Evolutionary conservation across 805 yeast genomes (phyloP).

Genomic region (Wickerhamiella kurtzmanii): DNA sequence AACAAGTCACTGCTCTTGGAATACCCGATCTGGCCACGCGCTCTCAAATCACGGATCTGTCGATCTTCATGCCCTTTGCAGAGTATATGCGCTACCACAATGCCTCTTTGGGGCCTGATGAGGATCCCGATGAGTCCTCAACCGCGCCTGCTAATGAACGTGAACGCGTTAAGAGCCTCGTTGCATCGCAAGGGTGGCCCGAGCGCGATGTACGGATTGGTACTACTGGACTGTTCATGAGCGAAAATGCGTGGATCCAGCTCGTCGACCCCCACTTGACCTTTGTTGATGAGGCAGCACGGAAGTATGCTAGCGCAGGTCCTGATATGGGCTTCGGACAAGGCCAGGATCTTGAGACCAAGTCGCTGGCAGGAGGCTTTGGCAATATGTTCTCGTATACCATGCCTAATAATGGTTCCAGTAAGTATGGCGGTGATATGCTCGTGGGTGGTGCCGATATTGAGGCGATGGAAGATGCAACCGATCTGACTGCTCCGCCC

Average conservation of each 20-base stretch:
- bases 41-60: slow-evolving; percentile 27
- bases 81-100: slow-evolving; percentile 25
- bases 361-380: slow-evolving; percentile 25
- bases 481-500: slow-evolving; percentile 21
- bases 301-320: slow-evolving; percentile 16
- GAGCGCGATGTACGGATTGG: slow-evolving; percentile 29
- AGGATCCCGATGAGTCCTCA: slow-evolving; percentile 3
- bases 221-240: slow-evolving; percentile 29
- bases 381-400: slow-evolving; percentile 28
- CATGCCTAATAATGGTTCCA: not conserved
- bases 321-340: slow-evolving; percentile 14
- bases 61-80: slow-evolving; percentile 28
- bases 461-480: slow-evolving; percentile 25
- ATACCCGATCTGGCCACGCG: slow-evolving; percentile 30
- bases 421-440: slow-evolving; percentile 9
- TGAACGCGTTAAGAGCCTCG: slow-evolving; percentile 22
- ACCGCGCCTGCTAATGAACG: slow-evolving; percentile 18
- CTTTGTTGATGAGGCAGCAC: slow-evolving; percentile 25
- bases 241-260: slow-evolving; percentile 30
- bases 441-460: slow-evolving; percentile 13
- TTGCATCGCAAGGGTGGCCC: slow-evolving; percentile 25
- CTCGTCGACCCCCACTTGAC: slow-evolving; percentile 28
- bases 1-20: slow-evolving; percentile 31
- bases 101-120: slow-evolving; percentile 13
- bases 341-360: slow-evolving; percentile 23